Base-by-base conservation (phyloP, 306 rosid genomes). In the Acacia crassicarpa region DNA sequence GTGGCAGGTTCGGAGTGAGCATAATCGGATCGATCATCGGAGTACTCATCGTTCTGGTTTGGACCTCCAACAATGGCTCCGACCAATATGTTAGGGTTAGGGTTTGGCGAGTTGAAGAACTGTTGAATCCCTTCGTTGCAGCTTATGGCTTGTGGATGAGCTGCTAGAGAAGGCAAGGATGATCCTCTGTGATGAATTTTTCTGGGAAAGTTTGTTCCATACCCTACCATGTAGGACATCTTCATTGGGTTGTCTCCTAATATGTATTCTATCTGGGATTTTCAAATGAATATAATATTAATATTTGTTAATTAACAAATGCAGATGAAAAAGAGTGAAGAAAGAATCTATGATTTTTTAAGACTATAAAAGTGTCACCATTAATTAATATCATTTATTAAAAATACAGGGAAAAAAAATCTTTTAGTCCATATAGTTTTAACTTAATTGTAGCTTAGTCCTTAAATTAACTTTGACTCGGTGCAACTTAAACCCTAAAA, bases 61-160 rank as follows among this genome's bases (percentile, higher is more conserved):
- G 99, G 99, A 67, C 99, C 99, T 43, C 99, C 99, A 0, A 93
- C 95, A 63, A 95, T 51, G 43, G 99, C 99, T 67, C 98, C 99
- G 8, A 82, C 84, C 67, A 95, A 85, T 78, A 89, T 78, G 85
- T 95, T 95, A 15, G 99, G 99, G 46, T 93, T 93, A 5, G 97
- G 96, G 54, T 72, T 95, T 51, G 72, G 32, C 15, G 98, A 90
- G 74, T 91, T 82, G 80, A 30, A 92, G 86, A 87, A 95, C 27
- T 89, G 93, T 8, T 93, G 79, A 51, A 93, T 89, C 9, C 99
- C 97, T 8, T 90, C 91, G 23, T 91, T 90, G 73, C 99, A 95
- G 1, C 93, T 88, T 16, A 95, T 88, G 72, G 69, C 15, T 82
- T 91, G 92, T 40, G 93, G 94, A 72, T 95, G 97, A 78, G 56